These are phyloP conservation scores for Rhodosporidiobolus sp. DNA, from an alignment of 768 basidiomycete genomes.

Conservation along the genomic window DNA sequence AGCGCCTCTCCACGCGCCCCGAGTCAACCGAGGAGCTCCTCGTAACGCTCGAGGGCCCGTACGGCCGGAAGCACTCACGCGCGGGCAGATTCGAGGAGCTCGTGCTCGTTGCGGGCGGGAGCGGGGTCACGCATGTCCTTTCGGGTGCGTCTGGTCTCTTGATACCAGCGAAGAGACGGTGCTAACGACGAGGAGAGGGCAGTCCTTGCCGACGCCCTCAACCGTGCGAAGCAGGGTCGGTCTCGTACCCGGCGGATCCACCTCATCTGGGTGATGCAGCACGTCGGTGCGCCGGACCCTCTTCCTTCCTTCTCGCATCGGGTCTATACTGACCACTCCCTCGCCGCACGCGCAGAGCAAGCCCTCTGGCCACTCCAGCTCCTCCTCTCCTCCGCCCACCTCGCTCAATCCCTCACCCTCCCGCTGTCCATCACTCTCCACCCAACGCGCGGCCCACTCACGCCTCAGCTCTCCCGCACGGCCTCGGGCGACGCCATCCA, in stretches of 20 bases:
- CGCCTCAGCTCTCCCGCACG: too few species aligned
- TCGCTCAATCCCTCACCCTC: background rate
- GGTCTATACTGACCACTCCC: background rate
- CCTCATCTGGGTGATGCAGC: background rate
- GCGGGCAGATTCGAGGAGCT: background rate
- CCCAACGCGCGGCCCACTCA: too few species aligned
- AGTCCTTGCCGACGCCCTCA: background rate
- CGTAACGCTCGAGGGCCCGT: background rate
- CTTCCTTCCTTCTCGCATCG: background rate
- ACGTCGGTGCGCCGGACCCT: background rate
- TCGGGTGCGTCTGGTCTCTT: background rate
- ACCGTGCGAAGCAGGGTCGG: background rate
- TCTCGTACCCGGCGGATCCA: background rate
- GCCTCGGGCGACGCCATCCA: too few species aligned
- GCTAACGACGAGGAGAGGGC: background rate
- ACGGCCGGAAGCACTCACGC: background rate
- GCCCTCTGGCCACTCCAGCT: background rate
- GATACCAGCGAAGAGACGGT: too few species aligned
- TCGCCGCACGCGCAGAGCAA: background rate
- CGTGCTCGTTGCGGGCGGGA: background rate
- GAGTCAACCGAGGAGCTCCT: background rate
- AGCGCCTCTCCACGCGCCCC: background rate
- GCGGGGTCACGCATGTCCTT: conserved; percentile 2
- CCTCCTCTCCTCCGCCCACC: background rate
- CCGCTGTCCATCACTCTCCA: background rate